Evolutionary conservation across 2,329 filamentous ascomycete species (phyloP), one percentile per base, ranked within the genome.

Genomic region (Aspergillus flavus): DNA sequence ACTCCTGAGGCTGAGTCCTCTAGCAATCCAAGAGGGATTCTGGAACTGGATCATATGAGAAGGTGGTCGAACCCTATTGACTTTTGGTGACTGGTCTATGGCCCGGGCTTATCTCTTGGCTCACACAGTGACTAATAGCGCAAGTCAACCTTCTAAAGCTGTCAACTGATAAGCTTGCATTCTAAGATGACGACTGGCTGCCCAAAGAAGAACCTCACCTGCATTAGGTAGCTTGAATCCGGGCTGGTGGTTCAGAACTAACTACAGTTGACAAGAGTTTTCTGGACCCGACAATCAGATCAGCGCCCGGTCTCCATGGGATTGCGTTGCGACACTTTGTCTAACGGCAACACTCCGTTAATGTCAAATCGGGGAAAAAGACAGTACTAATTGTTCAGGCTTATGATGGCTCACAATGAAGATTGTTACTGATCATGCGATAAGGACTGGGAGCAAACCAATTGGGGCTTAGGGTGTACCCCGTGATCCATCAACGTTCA

Each of bases 81-180:
- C 26, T 28, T 23, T 19, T 56, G 39, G 34, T 43, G 26, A 54
- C 55, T 39, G 54, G 43, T 58, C 28, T 16, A 41, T 61, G 41
- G 23, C 34, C 41, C 19, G 21, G 52, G 21, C 59, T 61, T 61
- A 61, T 61, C 59, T 61, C 43, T 61, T 23, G 54, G 60, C 46
- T 45, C 48, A 45, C 23, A 12, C 14, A 48, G 41, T 61, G 54
- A 61, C 59, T 61, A 61, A 61, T 57, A 32, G 28, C 34, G 45
- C 23, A 28, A 57, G 34, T 57, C 36, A 34, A 36, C 28, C n/a
- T 59, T 45, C 59, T 56, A 36, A 43, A 39, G 45, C 50, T 54
- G 60, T 58, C 62, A 57, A 62, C 59, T 64, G 63, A 64, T 64
- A 64, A 64, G 63, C 56, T 53, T 55, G 36, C 56, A 55, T 52